Conservation (phyloP, 345 rosid species). For the Gossypium anomalum region DNA sequence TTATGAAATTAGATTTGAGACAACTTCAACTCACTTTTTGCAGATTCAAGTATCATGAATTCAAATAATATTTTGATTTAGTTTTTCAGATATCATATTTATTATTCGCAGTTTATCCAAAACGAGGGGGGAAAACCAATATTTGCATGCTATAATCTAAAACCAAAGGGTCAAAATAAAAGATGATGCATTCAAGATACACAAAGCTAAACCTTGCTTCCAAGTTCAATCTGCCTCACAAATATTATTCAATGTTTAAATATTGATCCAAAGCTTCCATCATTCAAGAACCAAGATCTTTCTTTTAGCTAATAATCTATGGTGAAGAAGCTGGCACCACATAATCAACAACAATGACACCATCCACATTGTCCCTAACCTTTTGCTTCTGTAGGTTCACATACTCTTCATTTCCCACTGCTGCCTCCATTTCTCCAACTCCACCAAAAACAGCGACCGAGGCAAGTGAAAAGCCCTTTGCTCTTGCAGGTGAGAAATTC, state of each 20-base stretch:
- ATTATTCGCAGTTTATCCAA: too few relatives aligned
- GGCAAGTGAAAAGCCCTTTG: constrained; percentile 4
- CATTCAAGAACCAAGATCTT: neutral
- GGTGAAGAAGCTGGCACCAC: neutral
- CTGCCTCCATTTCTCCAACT: neutral
- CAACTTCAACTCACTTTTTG: too few relatives aligned
- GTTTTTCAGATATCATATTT: too few relatives aligned
- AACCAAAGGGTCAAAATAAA: too few relatives aligned
- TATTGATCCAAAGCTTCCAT: neutral
- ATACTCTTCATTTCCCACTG: constrained; percentile 6
- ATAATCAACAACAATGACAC: constrained; percentile 14
- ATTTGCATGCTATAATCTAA: too few relatives aligned
- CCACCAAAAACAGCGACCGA: neutral
- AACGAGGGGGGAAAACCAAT: too few relatives aligned
- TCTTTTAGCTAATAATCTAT: constrained; percentile 18
- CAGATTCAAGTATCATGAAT: too few relatives aligned
- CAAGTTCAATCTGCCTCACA: neutral
- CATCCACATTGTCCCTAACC: constrained; percentile 10
- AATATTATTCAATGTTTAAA: neutral
- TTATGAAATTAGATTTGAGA: too few relatives aligned
- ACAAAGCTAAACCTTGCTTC: neutral
- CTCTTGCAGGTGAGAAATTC: constrained; percentile 59
- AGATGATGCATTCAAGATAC: neutral
- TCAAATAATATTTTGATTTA: too few relatives aligned
- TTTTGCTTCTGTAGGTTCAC: constrained; percentile 7